Percentiles rank a stretch among this genome's conserved stretches.
phyloP scores from a whole-genome alignment of 257 asterid genomes.

The Cinchona pubescens region DNA sequence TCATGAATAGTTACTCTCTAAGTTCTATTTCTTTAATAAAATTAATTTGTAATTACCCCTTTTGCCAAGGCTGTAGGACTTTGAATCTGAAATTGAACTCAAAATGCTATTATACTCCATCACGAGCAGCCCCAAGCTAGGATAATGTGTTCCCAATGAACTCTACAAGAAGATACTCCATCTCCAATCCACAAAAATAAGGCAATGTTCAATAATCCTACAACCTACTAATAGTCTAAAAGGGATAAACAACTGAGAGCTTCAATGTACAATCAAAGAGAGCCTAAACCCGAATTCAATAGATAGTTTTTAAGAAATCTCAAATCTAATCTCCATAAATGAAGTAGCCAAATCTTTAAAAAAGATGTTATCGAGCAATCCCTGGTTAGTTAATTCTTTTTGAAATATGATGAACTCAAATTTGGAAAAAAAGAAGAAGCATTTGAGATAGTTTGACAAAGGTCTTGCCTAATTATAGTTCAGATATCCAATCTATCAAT shows the following conservation, averaged over 20 bases:
- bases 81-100: too few relatives aligned
- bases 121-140: slow-evolving; percentile 76
- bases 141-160: slow-evolving; percentile 83
- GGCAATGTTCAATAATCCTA: slow-evolving; percentile 16
- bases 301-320: slow-evolving; percentile 14
- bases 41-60: too few relatives aligned
- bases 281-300: slow-evolving; percentile 14
- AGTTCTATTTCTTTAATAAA: too few relatives aligned
- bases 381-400: not conserved
- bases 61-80: too few relatives aligned
- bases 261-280: slow-evolving; percentile 13
- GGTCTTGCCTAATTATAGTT: not conserved
- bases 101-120: slow-evolving; percentile 8
- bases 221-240: slow-evolving; percentile 26
- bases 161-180: slow-evolving; percentile 91
- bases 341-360: not conserved
- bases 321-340: slow-evolving; percentile 21
- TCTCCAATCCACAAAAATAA: slow-evolving; percentile 27
- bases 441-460: not conserved
- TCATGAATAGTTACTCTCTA: too few relatives aligned
- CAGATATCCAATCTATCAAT: not conserved
- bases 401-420: not conserved
- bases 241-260: slow-evolving; percentile 20
- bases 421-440: not conserved
- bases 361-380: not conserved